Evolutionary conservation across 768 basidiomycete genomes (phyloP), one percentile per base, ranked within the genome.

Genomic region (Trametes meyenii): DNA sequence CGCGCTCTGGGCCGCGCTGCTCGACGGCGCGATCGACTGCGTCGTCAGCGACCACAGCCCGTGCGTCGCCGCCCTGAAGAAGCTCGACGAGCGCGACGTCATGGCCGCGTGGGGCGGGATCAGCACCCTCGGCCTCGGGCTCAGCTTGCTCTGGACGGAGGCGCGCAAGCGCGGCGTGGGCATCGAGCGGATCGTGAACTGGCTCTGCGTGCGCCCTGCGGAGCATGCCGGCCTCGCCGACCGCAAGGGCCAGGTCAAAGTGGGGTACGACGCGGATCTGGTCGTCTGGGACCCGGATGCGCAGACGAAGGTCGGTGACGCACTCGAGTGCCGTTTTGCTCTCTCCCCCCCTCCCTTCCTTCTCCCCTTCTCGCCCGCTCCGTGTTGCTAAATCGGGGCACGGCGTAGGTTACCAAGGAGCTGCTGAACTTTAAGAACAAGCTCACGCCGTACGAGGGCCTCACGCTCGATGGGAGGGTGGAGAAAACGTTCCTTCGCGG

Each of bases 1-100:
- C 49, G 71, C 76, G 42, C 78, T 98, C 3, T 95, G 94, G 93
- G 82, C 83, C 17, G 96, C 92, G 1, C 75, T 98, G 59, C 73
- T 82, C 55, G 89, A 89, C 48, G 95, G 92, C 2, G 79, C 86
- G 43, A 94, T 99, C 67, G 93, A 97, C 75, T 95, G 83, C 70
- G 87, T 98, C 55, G 95, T 98, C 7, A 96, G 94, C 55, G 96
- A 99, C 76, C 96, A 99, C 71, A 95, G 92, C 64, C 96, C 96
- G 16, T 98, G 96, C 73, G 80, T 90, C 13, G 77, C 84, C 23
- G 85, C 87, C 67, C 77, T 99, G 61, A 99, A 98, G 78, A 83
- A 82, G 62, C 72, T 87, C 38, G 87, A 88, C 29, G 81, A 83
- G 44, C 92, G 94, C 1, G 83, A 95, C 69, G 80, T 98, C 62